Evolutionary conservation across 2,329 filamentous ascomycete species (phyloP).

Genomic region (Colletotrichum caudatum): DNA sequence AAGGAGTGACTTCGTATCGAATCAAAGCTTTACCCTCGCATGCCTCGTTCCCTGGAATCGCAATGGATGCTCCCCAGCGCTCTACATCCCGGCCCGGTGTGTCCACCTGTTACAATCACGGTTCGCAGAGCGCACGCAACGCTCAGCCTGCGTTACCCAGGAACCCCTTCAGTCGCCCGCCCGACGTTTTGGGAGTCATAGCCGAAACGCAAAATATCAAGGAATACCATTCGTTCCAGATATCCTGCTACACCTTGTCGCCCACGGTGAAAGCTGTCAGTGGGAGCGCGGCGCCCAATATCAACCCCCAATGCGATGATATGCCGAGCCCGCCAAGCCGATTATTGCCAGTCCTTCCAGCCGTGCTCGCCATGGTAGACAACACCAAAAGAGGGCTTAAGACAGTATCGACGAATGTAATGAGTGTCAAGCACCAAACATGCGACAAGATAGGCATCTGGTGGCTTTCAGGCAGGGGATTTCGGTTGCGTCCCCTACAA

Average conservation of each 20-base stretch:
- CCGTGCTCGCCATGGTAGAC: not conserved
- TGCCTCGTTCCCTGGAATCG: not conserved
- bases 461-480: constrained; percentile 11
- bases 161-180: constrained; percentile 25
- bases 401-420: not conserved
- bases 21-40: not conserved
- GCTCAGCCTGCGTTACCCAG: constrained; percentile 1
- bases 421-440: not conserved
- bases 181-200: not conserved
- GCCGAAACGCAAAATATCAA: not conserved
- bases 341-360: not conserved
- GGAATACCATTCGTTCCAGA: constrained; percentile 26
- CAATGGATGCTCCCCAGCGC: constrained; percentile 15
- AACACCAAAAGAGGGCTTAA: not conserved
- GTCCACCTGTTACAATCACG: not conserved
- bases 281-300: not conserved
- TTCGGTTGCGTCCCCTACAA: not conserved
- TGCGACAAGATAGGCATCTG: not conserved
- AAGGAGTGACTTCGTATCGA: not conserved
- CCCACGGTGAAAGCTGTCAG: not conserved
- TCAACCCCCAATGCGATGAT: not conserved
- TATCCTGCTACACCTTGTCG: constrained; percentile 20
- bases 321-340: not conserved
- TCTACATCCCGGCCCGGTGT: not conserved
- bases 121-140: not conserved